Evolutionary conservation across 1,284 basidiomycete genomes (phyloP).

Genomic region (Fistulina hepatica): DNA sequence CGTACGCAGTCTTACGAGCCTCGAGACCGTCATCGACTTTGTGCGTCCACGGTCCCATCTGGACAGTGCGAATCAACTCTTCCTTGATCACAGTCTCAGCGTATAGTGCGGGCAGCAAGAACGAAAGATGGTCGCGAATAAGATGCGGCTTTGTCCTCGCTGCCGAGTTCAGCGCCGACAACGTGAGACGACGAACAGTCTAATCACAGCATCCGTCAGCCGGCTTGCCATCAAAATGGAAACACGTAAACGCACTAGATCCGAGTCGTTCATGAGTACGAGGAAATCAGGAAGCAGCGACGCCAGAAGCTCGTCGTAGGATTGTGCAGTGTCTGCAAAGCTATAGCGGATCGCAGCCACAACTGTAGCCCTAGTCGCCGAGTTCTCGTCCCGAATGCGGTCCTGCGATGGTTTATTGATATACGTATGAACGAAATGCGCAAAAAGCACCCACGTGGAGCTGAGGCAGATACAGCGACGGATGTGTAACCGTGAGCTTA

Average conservation of each 20-base stretch:
- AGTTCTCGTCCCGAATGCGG: slow-evolving; percentile 57
- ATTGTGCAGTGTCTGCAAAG: slow-evolving; percentile 75
- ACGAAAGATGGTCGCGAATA: slow-evolving; percentile 72
- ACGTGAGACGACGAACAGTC: slow-evolving; percentile 79
- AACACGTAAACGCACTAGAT: slow-evolving; percentile 50
- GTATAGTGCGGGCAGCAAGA: slow-evolving; percentile 78
- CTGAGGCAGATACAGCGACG: slow-evolving; percentile 80
- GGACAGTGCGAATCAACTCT: slow-evolving; percentile 81
- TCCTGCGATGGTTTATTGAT: slow-evolving; percentile 28
- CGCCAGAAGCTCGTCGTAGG: slow-evolving; percentile 83
- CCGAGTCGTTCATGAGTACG: slow-evolving; percentile 73
- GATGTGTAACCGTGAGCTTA: slow-evolving; percentile 86
- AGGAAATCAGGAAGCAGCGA: slow-evolving; percentile 86
- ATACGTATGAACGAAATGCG: slow-evolving; percentile 3
- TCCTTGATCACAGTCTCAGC: slow-evolving; percentile 74
- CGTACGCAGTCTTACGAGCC: slow-evolving; percentile 92
- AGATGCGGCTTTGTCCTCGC: slow-evolving; percentile 91
- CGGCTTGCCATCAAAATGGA: background rate
- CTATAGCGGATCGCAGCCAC: slow-evolving; percentile 93
- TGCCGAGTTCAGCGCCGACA: slow-evolving; percentile 87
- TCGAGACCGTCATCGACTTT: slow-evolving; percentile 91
- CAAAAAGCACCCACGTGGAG: slow-evolving; percentile 54
- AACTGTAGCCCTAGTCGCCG: slow-evolving; percentile 77
- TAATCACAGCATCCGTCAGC: slow-evolving; percentile 23
- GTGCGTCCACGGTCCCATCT: slow-evolving; percentile 98